Evolutionary conservation across 2,329 filamentous ascomycete genomes (phyloP).

Genomic region (Pseudogymnoascus sp.): DNA sequence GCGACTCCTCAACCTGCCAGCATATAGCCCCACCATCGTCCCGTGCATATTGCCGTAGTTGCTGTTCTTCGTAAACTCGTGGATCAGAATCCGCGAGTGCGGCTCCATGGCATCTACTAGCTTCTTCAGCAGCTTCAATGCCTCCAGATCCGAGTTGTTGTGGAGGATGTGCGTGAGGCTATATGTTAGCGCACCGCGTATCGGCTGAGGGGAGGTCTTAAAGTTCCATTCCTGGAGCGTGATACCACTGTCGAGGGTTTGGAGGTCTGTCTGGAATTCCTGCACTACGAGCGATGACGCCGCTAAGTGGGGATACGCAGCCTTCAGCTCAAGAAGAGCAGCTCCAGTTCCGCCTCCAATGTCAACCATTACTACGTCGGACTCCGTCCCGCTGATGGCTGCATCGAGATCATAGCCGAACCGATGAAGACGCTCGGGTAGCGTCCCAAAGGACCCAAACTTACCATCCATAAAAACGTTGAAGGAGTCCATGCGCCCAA

Average conservation of each 20-base stretch:
- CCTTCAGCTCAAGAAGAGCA: slow-evolving; percentile 31
- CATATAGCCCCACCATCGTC: slow-evolving; percentile 32
- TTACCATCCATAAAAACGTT: slow-evolving; percentile 35
- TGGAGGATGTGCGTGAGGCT: slow-evolving; percentile 32
- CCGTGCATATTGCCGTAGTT: slow-evolving; percentile 32
- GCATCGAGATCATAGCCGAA: slow-evolving; percentile 30
- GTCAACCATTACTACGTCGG: slow-evolving; percentile 28
- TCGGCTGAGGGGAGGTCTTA: slow-evolving; percentile 29
- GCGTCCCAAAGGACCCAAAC: slow-evolving; percentile 29
- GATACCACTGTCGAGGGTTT: slow-evolving; percentile 17
- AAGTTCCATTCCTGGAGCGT: slow-evolving; percentile 31
- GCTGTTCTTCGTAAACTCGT: slow-evolving; percentile 31
- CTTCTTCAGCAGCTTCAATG: slow-evolving; percentile 31
- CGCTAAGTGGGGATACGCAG: slow-evolving; percentile 26
- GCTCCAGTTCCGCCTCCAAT: slow-evolving; percentile 33
- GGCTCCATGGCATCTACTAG: slow-evolving; percentile 30
- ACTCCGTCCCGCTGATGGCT: slow-evolving; percentile 18
- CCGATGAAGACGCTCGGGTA: slow-evolving; percentile 26
- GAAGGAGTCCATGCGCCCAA: slow-evolving; percentile 34
- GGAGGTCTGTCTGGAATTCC: slow-evolving; percentile 30
- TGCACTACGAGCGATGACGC: slow-evolving; percentile 29
- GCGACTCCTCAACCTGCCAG: slow-evolving; percentile 29
- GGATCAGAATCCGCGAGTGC: slow-evolving; percentile 30
- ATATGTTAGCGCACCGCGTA: slow-evolving; percentile 29
- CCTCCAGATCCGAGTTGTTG: slow-evolving; percentile 32